These are phyloP conservation scores for Flaveria bidentis DNA, from an alignment of 129 eudicot species.

Conservation along the genomic window DNA sequence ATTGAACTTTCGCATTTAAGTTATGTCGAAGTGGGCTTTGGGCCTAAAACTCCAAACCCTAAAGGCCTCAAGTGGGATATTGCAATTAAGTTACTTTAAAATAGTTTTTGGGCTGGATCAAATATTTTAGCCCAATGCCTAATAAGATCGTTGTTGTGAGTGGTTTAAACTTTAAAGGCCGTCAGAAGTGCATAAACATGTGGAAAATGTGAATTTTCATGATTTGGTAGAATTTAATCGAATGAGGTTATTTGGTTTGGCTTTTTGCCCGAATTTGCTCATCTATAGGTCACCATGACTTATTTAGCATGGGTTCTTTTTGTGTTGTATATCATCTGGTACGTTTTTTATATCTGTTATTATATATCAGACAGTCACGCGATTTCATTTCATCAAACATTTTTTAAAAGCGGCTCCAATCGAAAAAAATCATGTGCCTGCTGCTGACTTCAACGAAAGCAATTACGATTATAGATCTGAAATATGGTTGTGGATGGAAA, in stretches of 20 bases:
- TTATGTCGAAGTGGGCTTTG: background rate
- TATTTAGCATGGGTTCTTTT: too few relatives aligned
- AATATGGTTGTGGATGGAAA: background rate
- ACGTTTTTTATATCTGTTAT: background rate
- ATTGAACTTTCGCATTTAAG: background rate
- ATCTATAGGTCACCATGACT: too few relatives aligned
- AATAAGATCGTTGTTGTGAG: background rate
- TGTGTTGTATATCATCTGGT: too few relatives aligned
- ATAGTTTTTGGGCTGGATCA: background rate
- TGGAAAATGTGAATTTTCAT: background rate
- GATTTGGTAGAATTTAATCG: background rate
- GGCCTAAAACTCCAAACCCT: background rate
- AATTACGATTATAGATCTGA: background rate
- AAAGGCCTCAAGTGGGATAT: background rate
- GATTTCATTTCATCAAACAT: background rate
- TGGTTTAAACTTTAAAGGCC: constrained; percentile 4
- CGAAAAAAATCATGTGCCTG: background rate
- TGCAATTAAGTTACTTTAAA: background rate
- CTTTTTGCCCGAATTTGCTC: background rate
- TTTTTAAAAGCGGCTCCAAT: background rate
- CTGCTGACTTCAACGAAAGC: background rate
- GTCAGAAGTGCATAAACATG: background rate
- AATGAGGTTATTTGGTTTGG: too few relatives aligned
- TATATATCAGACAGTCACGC: background rate
- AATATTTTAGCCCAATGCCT: background rate